Evolutionary conservation across 495 filamentous ascomycete genomes (phyloP), one percentile per base, ranked within the genome.

Genomic region (Aspergillus indologenus): DNA sequence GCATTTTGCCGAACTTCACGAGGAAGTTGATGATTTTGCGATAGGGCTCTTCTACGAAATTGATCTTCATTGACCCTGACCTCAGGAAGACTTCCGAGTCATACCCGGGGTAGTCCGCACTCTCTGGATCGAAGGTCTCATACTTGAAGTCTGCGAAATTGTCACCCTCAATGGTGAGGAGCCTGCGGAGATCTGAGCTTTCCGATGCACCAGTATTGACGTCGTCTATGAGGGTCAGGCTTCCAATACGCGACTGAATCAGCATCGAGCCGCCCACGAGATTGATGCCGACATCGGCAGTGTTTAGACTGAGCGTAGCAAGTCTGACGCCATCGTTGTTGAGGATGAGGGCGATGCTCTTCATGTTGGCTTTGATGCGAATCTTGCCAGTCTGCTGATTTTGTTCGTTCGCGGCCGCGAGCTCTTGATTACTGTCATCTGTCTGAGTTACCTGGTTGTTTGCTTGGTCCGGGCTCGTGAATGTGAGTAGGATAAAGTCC

Each of bases 1-100:
- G 94, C 94, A 98, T 98, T 74, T 96, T 96, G 57, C 94, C 94
- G 66, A 98, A 98, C 64, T 98, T 98, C 65, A 98, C 90, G 26
- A 92, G 79, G 73, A 98, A 98, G 66, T 96, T 90, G 73, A 98
- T 90, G 59, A 98, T 98, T 74, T 98, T 98, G 45, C 95, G 88
- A 76, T 96, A 98, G 5, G 94, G 94, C 68, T 98, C 94, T 62
- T 96, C 91, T 8, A 97, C 71, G 68, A 98, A 98, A 68, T 96
- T 97, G 69, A 98, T 80, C 71, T 94, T 96, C 69, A 98, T 87
- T 0, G 94, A 98, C 5, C 92, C 94, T 26, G 94, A 91, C 22
- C 92, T 84, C 15, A 98, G 74, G 68, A 85, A 91, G 29, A 98
- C 85, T 18, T 91, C 91, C 2, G 90, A 92, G 65, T 97, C 92